These are phyloP conservation scores for Mucor irregularis DNA, from an alignment of 371 early-diverging fungal genomes.

Conservation along the genomic window DNA sequence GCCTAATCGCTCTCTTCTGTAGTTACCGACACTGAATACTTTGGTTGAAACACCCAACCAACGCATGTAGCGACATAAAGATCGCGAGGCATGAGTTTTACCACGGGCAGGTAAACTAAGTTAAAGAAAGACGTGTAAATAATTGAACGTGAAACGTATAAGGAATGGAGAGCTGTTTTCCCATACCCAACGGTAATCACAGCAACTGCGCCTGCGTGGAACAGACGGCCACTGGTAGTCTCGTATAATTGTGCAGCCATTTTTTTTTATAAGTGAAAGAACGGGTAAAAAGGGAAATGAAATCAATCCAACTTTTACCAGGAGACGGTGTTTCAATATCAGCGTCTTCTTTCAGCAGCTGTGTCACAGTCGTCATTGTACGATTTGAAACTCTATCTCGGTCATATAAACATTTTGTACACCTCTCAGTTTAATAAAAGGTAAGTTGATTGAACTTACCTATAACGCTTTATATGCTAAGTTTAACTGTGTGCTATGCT, in stretches of 20 bases:
- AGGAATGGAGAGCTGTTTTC: neutral
- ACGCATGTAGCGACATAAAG: constrained; percentile 88
- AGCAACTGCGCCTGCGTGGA: constrained; percentile 84
- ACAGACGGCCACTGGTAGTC: constrained; percentile 75
- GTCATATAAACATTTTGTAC: too few relatives aligned
- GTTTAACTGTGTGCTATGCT: too few relatives aligned
- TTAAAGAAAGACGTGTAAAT: neutral
- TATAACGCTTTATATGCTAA: too few relatives aligned
- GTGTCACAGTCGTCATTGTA: too few relatives aligned
- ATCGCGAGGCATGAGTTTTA: constrained; percentile 85
- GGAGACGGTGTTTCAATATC: too few relatives aligned
- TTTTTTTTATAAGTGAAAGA: neutral
- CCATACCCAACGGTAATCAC: constrained; percentile 82
- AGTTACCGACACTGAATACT: constrained; percentile 98
- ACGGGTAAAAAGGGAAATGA: neutral
- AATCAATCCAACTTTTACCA: too few relatives aligned
- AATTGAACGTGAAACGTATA: neutral
- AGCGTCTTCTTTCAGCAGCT: too few relatives aligned
- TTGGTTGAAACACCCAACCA: constrained; percentile 93
- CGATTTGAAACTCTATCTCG: too few relatives aligned
- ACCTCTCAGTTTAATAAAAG: too few relatives aligned
- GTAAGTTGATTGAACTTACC: too few relatives aligned
- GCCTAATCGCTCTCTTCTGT: constrained; percentile 87
- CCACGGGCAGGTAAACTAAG: constrained; percentile 88
- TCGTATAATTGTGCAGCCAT: constrained; percentile 83